phyloP scores from a whole-genome alignment of 2,329 filamentous ascomycete species.

The Geoglossum cookeanum region DNA sequence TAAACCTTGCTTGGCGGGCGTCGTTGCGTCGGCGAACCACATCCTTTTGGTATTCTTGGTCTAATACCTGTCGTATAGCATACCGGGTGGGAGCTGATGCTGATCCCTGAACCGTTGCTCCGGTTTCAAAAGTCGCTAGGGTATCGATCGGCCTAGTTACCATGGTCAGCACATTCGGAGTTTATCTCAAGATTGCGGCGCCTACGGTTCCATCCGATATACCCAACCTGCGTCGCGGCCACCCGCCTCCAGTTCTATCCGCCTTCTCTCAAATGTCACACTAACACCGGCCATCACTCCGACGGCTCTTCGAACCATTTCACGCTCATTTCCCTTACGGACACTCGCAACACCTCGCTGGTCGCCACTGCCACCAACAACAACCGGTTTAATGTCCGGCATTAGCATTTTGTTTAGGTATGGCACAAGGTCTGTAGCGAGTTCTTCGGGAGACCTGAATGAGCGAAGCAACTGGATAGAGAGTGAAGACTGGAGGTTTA shows the following conservation, averaged over 20 bases:
- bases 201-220: conserved; percentile 82
- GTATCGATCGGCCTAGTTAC: conserved; percentile 47
- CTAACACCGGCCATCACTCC: conserved; percentile 68
- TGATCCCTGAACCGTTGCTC: conserved; percentile 26
- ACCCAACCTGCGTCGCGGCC: conserved; percentile 46
- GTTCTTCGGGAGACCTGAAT: conserved; percentile 60
- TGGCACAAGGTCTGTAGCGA: conserved; percentile 68
- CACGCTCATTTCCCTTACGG: conserved; percentile 66
- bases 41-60: conserved; percentile 70
- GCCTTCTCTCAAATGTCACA: conserved; percentile 60
- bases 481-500: conserved; percentile 52
- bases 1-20: conserved; percentile 45
- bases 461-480: conserved; percentile 52
- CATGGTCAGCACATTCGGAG: neutral
- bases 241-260: conserved; percentile 50
- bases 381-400: conserved; percentile 77
- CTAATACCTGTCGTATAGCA: conserved; percentile 79
- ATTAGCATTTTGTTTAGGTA: conserved; percentile 69
- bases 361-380: conserved; percentile 52
- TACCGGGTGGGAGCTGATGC: conserved; percentile 63
- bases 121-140: conserved; percentile 56
- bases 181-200: neutral
- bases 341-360: conserved; percentile 60
- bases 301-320: conserved; percentile 61
- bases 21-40: conserved; percentile 45